Conservation (phyloP, 225 moss, liverwort and hornwort genomes). For the Physcomitrellopsis africana region DNA sequence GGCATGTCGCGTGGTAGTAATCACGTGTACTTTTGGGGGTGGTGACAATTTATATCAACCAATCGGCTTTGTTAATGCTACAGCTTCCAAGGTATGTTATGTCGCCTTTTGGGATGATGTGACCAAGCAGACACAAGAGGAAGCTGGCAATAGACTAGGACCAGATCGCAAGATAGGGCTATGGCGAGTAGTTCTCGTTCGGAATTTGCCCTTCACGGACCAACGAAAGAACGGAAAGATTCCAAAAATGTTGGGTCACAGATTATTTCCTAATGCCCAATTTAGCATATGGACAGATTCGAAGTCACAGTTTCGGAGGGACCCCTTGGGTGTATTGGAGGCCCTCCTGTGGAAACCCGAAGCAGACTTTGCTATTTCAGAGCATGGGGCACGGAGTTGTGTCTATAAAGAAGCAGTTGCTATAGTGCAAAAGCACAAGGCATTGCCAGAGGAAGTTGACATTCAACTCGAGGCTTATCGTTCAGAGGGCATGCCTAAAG, state of each 20-base stretch:
- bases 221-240: slow-evolving; percentile 97
- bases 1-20: slow-evolving; percentile 70
- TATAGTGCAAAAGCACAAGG: slow-evolving; percentile 90
- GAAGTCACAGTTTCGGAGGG: slow-evolving; percentile 95
- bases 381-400: slow-evolving; percentile 92
- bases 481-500: slow-evolving; percentile 73
- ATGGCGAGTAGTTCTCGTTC: slow-evolving; percentile 87
- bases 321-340: slow-evolving; percentile 91
- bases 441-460: slow-evolving; percentile 78
- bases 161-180: slow-evolving; percentile 65
- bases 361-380: slow-evolving; percentile 84
- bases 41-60: slow-evolving; percentile 98
- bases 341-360: slow-evolving; percentile 72
- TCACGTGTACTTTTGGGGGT: slow-evolving; percentile 96
- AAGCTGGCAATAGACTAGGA: slow-evolving; percentile 60
- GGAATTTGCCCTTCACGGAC: slow-evolving; percentile 86
- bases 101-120: slow-evolving; percentile 97
- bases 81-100: slow-evolving; percentile 81
- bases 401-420: slow-evolving; percentile 87
- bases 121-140: slow-evolving; percentile 64
- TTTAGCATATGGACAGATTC: slow-evolving; percentile 99
- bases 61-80: slow-evolving; percentile 73
- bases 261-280: slow-evolving; percentile 81
- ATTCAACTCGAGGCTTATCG: slow-evolving; percentile 79
- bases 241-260: slow-evolving; percentile 94